Evolutionary conservation across 345 rosid species (phyloP), one percentile per base, ranked within the genome.

Genomic region (Brassica carinata): DNA sequence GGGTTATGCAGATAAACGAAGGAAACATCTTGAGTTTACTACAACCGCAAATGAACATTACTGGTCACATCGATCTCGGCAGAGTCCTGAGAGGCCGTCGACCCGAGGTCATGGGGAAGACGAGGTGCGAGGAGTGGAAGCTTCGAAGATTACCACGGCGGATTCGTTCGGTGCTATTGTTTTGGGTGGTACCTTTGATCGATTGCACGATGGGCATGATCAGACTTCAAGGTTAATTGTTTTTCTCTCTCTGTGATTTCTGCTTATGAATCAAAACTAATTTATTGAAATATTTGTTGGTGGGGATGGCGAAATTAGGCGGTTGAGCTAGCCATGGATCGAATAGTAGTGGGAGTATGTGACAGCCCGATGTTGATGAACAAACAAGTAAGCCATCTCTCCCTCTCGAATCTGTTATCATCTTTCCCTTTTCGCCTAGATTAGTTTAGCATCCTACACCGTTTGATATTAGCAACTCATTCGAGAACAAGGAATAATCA

Each of bases 361-460:
- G 96, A 93, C 57, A 97, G 96, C 14, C 89, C 98, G 15, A 91
- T 89, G 98, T 75, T 96, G 82, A 58, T 79, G 34, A 90, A 86
- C 2, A 93, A 93, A 78, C 83, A 96, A 93, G 98, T 88, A 57
- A 58, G 61, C 55, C 55, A 13, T 4, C 10, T 1, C 8, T 13
- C 64, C 55, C 10, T 61, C 8, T 10, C n/a, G 5, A 45, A 45
- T 45, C 53, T 45, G n/a, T 45, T 45, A 11, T 45, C 53, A 11
- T 45, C 48, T 40, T 9, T 40, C 48, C 48, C 13, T 40, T 40
- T 40, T 40, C n/a, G 53, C 53, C 53, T 45, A 45, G 53, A 11
- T 45, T 45, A 45, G 14, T 45, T 45, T 45, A 45, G n/a, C 53
- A 45, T 11, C 53, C 48, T 45, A 45, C 53, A 10, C 53, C n/a